Evolutionary conservation across 805 yeast species (phyloP), one percentile per base, ranked within the genome.

Genomic region (Gaillardinia entomophila): DNA sequence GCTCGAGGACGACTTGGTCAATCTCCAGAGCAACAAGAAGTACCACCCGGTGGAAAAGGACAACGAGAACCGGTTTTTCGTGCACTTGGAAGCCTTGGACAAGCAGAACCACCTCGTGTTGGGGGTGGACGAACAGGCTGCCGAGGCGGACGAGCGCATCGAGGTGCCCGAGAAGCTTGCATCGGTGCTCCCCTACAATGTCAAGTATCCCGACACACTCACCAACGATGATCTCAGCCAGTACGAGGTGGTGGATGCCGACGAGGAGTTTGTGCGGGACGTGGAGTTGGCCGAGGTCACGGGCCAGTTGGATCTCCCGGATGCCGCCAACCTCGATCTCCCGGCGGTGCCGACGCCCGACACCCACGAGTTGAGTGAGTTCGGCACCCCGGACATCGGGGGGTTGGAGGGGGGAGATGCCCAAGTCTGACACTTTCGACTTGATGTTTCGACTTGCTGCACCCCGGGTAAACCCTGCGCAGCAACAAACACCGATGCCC

Each of bases 71-170:
- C 35, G 38, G 16, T 40, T 30, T 29, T 36, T 44, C 11, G 37
- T 36, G 16, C 59, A 60, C 24, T 34, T 57, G 16, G 36, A 42
- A 20, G 53, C 51, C 34, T 23, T 43, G 11, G 54, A 54, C 34
- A 56, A 55, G 28, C 40, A 54, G 39, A 67, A 62, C 36, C 53
- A 58, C 38, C 19, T 58, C 2, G 39, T 61, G 19, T 32, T 52
- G 8, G 51, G 42, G 27, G 40, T 55, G 16, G 57, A 58, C 4
- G 53, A 48, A 20, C 42, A 46, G 3, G 46, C 39, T 15, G 42
- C 32, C 16, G 31, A 22, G 6, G 35, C 22, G 13, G 33, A 30
- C 16, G 15, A 24, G 11, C 15, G 27, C 12, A 39, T 48, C 0
- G 34, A 35, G 15, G 62, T 62, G 0, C 44, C 61, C 3, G 33